These are phyloP conservation scores for Tritrichomonas musculus DNA, from an alignment of 208 protist species.

Conservation along the genomic window DNA sequence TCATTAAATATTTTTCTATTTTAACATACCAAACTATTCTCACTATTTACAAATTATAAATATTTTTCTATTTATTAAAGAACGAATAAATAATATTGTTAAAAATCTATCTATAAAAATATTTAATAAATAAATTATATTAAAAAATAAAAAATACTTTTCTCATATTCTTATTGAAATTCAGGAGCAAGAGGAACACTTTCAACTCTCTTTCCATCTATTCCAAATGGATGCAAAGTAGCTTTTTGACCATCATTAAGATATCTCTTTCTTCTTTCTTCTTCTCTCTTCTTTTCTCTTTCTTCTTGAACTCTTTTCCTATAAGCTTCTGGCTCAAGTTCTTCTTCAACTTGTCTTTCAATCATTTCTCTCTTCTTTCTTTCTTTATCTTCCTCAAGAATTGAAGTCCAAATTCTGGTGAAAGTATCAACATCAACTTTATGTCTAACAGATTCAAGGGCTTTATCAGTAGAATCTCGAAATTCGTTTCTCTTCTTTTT, in stretches of 20 bases:
- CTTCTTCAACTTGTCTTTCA: not conserved
- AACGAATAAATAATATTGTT: too few species aligned
- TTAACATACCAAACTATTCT: too few species aligned
- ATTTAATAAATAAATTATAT: too few species aligned
- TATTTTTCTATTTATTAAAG: too few species aligned
- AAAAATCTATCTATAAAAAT: too few species aligned
- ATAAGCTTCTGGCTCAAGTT: not conserved
- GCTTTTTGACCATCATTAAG: not conserved
- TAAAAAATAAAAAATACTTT: not conserved
- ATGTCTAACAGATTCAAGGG: not conserved
- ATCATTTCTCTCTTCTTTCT: not conserved
- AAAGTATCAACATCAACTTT: not conserved
- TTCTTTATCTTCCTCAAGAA: not conserved
- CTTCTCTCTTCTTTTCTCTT: not conserved
- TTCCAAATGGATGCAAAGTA: not conserved
- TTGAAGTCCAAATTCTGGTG: not conserved
- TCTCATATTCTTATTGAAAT: not conserved
- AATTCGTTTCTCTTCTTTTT: not conserved
- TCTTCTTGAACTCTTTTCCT: not conserved
- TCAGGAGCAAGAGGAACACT: not conserved
- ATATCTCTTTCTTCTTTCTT: not conserved
- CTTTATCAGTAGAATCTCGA: not conserved
- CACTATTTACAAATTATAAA: too few species aligned
- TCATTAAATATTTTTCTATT: too few species aligned
- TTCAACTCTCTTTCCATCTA: not conserved